Percentiles rank a stretch among this genome's conserved stretches.
These are phyloP conservation scores for Alternaria incomplexa DNA, from an alignment of 2,329 filamentous ascomycete species.

Conservation along the genomic window DNA sequence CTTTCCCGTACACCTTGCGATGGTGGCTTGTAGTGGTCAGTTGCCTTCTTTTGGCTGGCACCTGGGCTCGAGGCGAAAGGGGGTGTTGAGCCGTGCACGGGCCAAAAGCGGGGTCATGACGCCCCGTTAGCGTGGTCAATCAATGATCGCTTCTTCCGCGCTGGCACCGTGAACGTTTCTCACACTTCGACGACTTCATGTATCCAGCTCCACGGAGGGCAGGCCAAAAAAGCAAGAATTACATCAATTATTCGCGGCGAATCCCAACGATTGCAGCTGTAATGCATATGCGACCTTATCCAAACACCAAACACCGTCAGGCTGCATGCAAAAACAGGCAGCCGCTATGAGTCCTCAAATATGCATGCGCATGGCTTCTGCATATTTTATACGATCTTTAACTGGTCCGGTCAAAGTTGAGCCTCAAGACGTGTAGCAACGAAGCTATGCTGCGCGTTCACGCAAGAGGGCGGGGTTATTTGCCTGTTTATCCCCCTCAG, in stretches of 20 bases:
- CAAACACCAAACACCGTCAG: constrained; percentile 4
- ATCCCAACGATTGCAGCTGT: not conserved
- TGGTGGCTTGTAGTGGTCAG: constrained; percentile 6
- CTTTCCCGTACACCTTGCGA: not conserved
- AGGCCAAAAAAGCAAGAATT: not conserved
- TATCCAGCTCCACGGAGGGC: not conserved
- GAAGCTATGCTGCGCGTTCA: constrained; percentile 1
- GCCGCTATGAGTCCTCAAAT: constrained; percentile 14
- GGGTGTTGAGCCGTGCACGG: constrained; percentile 2
- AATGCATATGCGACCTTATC: constrained; percentile 6
- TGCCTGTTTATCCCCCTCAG: constrained; percentile 18
- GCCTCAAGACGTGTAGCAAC: constrained; percentile 11
- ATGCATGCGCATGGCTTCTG: constrained; percentile 18
- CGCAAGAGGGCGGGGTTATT: constrained; percentile 10
- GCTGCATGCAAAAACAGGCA: constrained; percentile 10
- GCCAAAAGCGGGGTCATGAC: constrained; percentile 4
- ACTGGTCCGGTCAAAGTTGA: constrained; percentile 26
- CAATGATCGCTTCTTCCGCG: not conserved
- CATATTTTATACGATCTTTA: constrained; percentile 5
- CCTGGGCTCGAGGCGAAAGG: not conserved
- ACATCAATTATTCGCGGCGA: not conserved
- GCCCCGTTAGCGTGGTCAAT: not conserved
- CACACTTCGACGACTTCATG: not conserved
- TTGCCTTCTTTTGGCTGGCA: constrained; percentile 11
- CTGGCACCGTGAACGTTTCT: not conserved